Conservation (phyloP, 176 grass and related monocot species). For the Raddia guianensis region DNA sequence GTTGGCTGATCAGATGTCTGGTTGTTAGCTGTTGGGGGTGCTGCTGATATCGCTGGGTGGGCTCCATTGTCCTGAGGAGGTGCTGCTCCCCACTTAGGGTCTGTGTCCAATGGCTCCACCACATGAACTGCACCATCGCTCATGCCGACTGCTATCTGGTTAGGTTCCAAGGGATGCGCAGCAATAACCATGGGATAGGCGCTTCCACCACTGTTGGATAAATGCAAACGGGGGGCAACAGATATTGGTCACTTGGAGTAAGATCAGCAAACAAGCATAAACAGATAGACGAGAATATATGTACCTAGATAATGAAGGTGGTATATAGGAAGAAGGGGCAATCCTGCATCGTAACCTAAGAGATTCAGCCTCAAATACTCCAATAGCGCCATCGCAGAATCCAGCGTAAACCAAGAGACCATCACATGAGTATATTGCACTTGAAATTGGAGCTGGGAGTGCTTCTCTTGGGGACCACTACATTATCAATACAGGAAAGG, state of each 20-base stretch:
- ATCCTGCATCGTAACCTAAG: conserved; percentile 84
- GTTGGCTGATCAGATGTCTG: conserved; percentile 70
- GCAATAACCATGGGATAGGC: conserved; percentile 79
- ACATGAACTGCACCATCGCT: conserved; percentile 87
- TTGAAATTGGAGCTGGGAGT: conserved; percentile 85
- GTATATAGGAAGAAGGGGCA: conserved; percentile 78
- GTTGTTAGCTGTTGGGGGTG: conserved; percentile 48
- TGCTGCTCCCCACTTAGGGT: conserved; percentile 80
- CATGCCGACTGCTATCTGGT: conserved; percentile 98
- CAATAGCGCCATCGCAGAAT: conserved; percentile 91
- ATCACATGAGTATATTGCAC: conserved; percentile 98
- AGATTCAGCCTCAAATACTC: conserved; percentile 92
- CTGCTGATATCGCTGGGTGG: conserved; percentile 59
- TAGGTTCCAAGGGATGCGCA: conserved; percentile 86
- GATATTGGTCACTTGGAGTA: background rate
- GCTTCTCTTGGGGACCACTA: conserved; percentile 89
- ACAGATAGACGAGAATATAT: background rate
- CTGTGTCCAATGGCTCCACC: conserved; percentile 75
- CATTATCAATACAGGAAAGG: conserved; percentile 19
- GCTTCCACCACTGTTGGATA: conserved; percentile 53
- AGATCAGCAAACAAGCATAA: background rate
- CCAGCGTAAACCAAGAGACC: conserved; percentile 73
- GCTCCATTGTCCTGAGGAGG: conserved; percentile 78
- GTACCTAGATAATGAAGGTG: conserved; percentile 79
- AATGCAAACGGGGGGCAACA: conserved; percentile 23